Evolutionary conservation across 805 yeast genomes (phyloP), one percentile per base, ranked within the genome.

Genomic region (Maudiozyma saulgeensis): DNA sequence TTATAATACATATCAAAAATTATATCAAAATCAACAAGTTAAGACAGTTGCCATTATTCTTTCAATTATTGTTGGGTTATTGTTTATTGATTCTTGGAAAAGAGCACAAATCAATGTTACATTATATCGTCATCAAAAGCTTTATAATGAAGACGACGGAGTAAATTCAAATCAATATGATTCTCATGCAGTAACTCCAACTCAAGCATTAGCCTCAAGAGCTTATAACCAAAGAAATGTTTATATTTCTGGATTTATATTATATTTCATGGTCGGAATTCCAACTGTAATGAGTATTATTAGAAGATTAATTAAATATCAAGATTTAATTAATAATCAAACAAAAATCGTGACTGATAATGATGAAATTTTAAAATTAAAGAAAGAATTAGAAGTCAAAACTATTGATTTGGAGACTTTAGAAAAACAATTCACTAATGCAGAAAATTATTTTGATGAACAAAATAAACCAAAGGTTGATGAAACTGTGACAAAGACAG

Each of bases 141-240:
- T 3, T 3, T 51, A 54, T 16, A 41, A 19, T 15, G 19, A 13
- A 3, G 21, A 41, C 16, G 41, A 34, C 4, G 11, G 23, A 28
- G 3, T 28, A 9, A 26, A 8, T 6, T 15, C 35, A 32, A 19
- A 38, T 9, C 32, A 21, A 11, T 38, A 23, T 41, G 49, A 25
- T 8, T 41, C 46, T 8, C 26, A 43, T 23, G 61, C 65, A 26
- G 49, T 57, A 2, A 67, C 75, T 43, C 69, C 74, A 41, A 64
- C 70, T 38, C 84, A 81, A 21, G 76, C 72, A 52, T 64, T 79
- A 54, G 85, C 84, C 5, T 68, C 78, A 44, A 77, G 80, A 52
- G 80, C 82, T 50, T 81, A 79, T 56, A 73, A 81, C 39, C 86
- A 81, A 62, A 71, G 87, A 60, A 81, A 81, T 55, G 68, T 79